Percentiles rank a stretch among this genome's conserved stretches.
These are phyloP conservation scores for Penicillium sp. DNA, from an alignment of 2,329 filamentous ascomycete species.

Conservation along the genomic window DNA sequence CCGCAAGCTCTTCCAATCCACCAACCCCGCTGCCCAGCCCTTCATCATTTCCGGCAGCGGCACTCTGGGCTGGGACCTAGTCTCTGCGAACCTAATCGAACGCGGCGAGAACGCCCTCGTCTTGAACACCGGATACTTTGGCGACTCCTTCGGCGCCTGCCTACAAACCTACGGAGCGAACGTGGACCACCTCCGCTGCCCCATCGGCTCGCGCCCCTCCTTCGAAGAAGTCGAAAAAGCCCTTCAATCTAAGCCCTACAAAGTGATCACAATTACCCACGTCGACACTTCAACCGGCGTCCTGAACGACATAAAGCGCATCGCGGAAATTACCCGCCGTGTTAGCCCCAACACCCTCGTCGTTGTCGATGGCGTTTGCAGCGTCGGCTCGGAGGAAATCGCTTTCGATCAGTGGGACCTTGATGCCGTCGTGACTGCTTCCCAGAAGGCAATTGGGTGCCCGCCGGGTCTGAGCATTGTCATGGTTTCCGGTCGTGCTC, in stretches of 20 bases:
- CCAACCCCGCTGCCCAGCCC: slow-evolving; percentile 79
- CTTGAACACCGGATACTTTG: slow-evolving; percentile 96
- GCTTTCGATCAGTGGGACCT: slow-evolving; percentile 93
- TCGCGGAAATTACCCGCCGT: slow-evolving; percentile 80
- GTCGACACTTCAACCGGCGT: slow-evolving; percentile 98
- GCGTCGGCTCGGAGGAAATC: slow-evolving; percentile 93
- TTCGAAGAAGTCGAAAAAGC: slow-evolving; percentile 86
- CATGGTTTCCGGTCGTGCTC: slow-evolving; percentile 88
- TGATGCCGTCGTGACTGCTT: slow-evolving; percentile 90
- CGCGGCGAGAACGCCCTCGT: slow-evolving; percentile 88
- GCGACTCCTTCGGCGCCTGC: slow-evolving; percentile 91
- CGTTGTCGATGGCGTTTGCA: slow-evolving; percentile 95
- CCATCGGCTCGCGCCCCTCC: slow-evolving; percentile 85
- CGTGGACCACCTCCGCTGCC: slow-evolving; percentile 85
- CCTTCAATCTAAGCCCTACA: slow-evolving; percentile 88
- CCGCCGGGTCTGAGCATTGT: slow-evolving; percentile 93
- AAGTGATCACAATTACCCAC: slow-evolving; percentile 91
- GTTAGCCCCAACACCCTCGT: slow-evolving; percentile 91
- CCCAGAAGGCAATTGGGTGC: slow-evolving; percentile 95
- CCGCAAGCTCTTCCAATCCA: slow-evolving; percentile 92
- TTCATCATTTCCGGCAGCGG: slow-evolving; percentile 94
- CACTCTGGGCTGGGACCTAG: slow-evolving; percentile 94
- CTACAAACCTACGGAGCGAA: slow-evolving; percentile 88
- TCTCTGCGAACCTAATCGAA: slow-evolving; percentile 91
- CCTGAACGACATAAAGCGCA: slow-evolving; percentile 82